These are phyloP conservation scores for Olyra latifolia DNA, from an alignment of 176 grass and related monocot species.

Conservation along the genomic window DNA sequence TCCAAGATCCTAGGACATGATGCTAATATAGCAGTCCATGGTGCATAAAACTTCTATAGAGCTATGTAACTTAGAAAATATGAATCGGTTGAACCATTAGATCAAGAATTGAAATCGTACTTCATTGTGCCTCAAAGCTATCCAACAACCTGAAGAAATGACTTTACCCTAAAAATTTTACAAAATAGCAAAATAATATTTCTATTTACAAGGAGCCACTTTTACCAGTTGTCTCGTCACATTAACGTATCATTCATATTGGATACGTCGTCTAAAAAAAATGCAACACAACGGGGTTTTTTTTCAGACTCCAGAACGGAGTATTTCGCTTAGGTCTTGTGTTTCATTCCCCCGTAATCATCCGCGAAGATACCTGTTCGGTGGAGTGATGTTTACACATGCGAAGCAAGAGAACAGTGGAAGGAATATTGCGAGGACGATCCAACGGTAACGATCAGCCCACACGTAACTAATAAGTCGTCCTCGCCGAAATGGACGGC, in stretches of 20 bases:
- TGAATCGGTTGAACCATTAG: too few relatives aligned
- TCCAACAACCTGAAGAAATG: background rate
- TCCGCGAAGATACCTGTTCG: too few relatives aligned
- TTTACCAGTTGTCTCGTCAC: background rate
- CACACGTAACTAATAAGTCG: background rate
- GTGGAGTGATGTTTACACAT: background rate
- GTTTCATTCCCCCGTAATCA: too few relatives aligned
- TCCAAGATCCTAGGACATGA: too few relatives aligned
- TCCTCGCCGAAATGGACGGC: constrained; percentile 10
- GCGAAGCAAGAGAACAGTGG: background rate
- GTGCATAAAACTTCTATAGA: too few relatives aligned
- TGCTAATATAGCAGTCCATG: too few relatives aligned
- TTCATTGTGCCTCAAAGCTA: background rate
- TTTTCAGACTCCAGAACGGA: too few relatives aligned
- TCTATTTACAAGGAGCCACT: background rate
- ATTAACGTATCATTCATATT: background rate
- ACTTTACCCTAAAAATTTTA: background rate
- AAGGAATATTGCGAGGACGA: background rate
- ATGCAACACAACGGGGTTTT: too few relatives aligned
- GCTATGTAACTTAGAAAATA: too few relatives aligned
- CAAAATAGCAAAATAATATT: background rate
- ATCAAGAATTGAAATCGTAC: too few relatives aligned
- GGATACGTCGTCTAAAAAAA: too few relatives aligned
- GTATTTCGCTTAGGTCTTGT: too few relatives aligned
- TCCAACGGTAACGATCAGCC: background rate